phyloP scores from a whole-genome alignment of 2,329 filamentous ascomycete genomes.

The Alternaria atra region DNA sequence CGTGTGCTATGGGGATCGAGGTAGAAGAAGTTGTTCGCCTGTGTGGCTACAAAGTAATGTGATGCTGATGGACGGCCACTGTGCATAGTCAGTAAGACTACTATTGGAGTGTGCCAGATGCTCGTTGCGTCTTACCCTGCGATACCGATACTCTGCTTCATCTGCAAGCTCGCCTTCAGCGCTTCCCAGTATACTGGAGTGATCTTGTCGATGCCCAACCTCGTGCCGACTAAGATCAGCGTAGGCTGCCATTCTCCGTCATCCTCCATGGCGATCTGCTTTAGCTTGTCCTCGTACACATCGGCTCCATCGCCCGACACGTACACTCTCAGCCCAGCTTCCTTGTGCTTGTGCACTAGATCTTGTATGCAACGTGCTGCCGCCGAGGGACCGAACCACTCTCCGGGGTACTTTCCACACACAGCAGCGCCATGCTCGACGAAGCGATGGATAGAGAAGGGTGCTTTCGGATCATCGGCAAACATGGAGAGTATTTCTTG shows the following conservation, averaged over 20 bases:
- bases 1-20: slow-evolving; percentile 92
- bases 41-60: slow-evolving; percentile 77
- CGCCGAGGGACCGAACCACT: slow-evolving; percentile 99
- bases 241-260: slow-evolving; percentile 79
- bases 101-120: not conserved
- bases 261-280: slow-evolving; percentile 75
- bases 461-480: slow-evolving; percentile 83
- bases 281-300: slow-evolving; percentile 90
- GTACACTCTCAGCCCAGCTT: slow-evolving; percentile 78
- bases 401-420: slow-evolving; percentile 93
- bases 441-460: slow-evolving; percentile 95
- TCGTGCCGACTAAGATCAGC: slow-evolving; percentile 85
- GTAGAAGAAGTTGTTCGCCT: slow-evolving; percentile 87
- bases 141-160: slow-evolving; percentile 93
- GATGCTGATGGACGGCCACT: slow-evolving; percentile 93
- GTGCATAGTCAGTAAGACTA: slow-evolving; percentile 18
- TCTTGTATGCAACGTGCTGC: slow-evolving; percentile 93
- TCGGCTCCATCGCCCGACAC: slow-evolving; percentile 89
- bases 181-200: slow-evolving; percentile 96
- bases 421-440: slow-evolving; percentile 85
- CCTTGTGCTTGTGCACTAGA: slow-evolving; percentile 71
- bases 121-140: slow-evolving; percentile 72
- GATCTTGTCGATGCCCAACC: slow-evolving; percentile 91
- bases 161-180: slow-evolving; percentile 83
- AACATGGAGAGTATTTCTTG: slow-evolving; percentile 79